Percentiles rank a stretch among this genome's conserved stretches.
These are phyloP conservation scores for Fusarium newnesense DNA, from an alignment of 2,329 filamentous ascomycete genomes.

Conservation along the genomic window DNA sequence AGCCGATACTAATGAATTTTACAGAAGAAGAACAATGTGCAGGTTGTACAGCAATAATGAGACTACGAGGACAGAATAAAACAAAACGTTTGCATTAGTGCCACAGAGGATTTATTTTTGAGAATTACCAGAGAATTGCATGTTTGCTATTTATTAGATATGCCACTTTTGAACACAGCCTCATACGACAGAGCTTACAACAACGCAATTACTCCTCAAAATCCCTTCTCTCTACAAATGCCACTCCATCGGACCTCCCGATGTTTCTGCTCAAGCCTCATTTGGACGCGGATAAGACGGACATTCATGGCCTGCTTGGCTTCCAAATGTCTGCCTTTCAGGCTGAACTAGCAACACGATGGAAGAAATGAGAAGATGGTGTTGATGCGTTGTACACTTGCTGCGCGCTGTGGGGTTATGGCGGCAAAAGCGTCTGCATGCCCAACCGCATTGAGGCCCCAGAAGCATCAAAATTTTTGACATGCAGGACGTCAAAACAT, in stretches of 20 bases:
- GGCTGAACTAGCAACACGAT: constrained; percentile 21
- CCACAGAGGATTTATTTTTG: not conserved
- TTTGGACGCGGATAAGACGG: not conserved
- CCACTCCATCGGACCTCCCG: not conserved
- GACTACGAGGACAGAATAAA: constrained; percentile 30
- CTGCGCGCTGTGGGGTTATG: constrained; percentile 48
- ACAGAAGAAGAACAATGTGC: constrained; percentile 90
- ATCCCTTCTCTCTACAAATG: not conserved
- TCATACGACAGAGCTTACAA: not conserved
- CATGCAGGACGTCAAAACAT: constrained; percentile 35
- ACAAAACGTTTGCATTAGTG: constrained; percentile 17
- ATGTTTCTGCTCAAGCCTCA: not conserved
- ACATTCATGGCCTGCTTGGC: not conserved
- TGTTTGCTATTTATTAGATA: not conserved
- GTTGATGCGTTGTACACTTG: constrained; percentile 61
- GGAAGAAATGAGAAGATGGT: constrained; percentile 36
- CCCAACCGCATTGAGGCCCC: constrained; percentile 56
- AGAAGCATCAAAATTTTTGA: constrained; percentile 31
- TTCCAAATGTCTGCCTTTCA: constrained; percentile 13
- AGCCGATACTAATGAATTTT: constrained; percentile 6
- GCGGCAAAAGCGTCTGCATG: constrained; percentile 58
- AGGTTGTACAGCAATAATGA: constrained; percentile 79
- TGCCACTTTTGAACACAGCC: not conserved
- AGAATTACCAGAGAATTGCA: not conserved
- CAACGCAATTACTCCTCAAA: not conserved